Percentiles rank a stretch among this genome's conserved stretches.
Evolutionary conservation across 1,139 yeast species (phyloP).

Genomic region (Scheffersomyces cryptocercus): DNA sequence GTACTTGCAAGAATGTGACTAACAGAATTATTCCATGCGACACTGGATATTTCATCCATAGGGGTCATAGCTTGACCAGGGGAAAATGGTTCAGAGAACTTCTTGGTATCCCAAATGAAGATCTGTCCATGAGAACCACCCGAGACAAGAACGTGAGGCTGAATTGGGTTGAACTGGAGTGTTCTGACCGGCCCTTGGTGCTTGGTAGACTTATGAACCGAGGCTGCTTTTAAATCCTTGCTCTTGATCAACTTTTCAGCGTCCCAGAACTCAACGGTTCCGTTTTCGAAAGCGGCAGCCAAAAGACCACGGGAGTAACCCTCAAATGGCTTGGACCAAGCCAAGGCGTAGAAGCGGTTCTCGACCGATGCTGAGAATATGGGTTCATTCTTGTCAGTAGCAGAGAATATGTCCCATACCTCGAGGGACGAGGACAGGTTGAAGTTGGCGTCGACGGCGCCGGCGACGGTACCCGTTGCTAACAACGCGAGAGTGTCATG

Average conservation of each 20-base stretch:
- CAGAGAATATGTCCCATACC: constrained; percentile 70
- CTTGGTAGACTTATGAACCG: constrained; percentile 49
- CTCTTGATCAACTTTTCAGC: constrained; percentile 44
- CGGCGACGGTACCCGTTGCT: constrained; percentile 92
- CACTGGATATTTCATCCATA: constrained; percentile 75
- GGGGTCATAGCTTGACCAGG: constrained; percentile 85
- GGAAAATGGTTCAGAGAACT: constrained; percentile 57
- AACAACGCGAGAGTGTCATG: constrained; percentile 69
- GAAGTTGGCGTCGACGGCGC: constrained; percentile 88
- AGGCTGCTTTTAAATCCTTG: constrained; percentile 43
- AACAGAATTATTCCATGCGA: constrained; percentile 88
- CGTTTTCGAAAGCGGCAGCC: constrained; percentile 90
- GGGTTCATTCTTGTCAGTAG: constrained; percentile 45
- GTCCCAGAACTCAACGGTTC: constrained; percentile 78
- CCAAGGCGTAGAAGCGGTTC: constrained; percentile 72
- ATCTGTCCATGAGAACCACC: constrained; percentile 90
- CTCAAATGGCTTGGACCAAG: constrained; percentile 75
- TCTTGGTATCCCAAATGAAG: constrained; percentile 83
- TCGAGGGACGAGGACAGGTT: constrained; percentile 76
- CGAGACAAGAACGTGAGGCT: constrained; percentile 72
- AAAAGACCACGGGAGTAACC: constrained; percentile 58
- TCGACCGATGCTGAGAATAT: constrained; percentile 54
- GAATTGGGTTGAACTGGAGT: constrained; percentile 76
- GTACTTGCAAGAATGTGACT: constrained; percentile 91
- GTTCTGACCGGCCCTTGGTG: constrained; percentile 75